Percentiles rank a stretch among this genome's conserved stretches.
phyloP scores from a whole-genome alignment of 257 asterid species.

The Jacaranda mimosifolia region DNA sequence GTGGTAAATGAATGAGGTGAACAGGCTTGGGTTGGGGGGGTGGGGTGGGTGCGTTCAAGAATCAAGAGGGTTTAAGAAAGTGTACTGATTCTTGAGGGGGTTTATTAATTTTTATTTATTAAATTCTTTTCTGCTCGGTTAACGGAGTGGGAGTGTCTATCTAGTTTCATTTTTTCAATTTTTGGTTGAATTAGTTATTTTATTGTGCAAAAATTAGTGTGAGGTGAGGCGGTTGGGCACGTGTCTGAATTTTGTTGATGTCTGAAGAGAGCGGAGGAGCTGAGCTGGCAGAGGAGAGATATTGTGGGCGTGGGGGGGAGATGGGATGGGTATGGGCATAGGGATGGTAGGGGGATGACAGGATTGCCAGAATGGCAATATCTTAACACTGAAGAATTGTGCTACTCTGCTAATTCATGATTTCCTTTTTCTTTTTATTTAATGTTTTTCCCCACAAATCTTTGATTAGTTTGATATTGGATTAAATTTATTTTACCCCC shows the following conservation, averaged over 20 bases:
- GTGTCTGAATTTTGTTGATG: not conserved
- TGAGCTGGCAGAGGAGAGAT: slow-evolving; percentile 10
- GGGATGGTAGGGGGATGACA: not conserved
- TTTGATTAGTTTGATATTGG: too few relatives aligned
- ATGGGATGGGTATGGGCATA: not conserved
- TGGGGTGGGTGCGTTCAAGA: not conserved
- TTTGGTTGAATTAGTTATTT: not conserved
- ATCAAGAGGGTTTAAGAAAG: slow-evolving; percentile 16
- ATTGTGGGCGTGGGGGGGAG: not conserved
- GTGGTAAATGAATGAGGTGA: not conserved
- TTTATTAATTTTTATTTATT: not conserved
- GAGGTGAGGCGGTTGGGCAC: slow-evolving; percentile 31
- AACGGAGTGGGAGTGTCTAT: not conserved
- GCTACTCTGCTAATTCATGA: too few relatives aligned
- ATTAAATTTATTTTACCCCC: too few relatives aligned
- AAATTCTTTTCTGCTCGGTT: not conserved
- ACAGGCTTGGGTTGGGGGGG: not conserved
- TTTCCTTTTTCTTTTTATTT: too few relatives aligned
- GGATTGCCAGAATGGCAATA: too few relatives aligned
- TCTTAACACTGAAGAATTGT: too few relatives aligned
- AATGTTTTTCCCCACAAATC: too few relatives aligned
- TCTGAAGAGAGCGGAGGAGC: not conserved
- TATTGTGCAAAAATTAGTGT: not conserved
- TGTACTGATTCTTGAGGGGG: not conserved
- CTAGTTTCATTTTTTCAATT: not conserved